Percentiles rank a stretch among this genome's conserved stretches.
Conservation (phyloP, 176 grass and related monocot species). For the Olyra latifolia region DNA sequence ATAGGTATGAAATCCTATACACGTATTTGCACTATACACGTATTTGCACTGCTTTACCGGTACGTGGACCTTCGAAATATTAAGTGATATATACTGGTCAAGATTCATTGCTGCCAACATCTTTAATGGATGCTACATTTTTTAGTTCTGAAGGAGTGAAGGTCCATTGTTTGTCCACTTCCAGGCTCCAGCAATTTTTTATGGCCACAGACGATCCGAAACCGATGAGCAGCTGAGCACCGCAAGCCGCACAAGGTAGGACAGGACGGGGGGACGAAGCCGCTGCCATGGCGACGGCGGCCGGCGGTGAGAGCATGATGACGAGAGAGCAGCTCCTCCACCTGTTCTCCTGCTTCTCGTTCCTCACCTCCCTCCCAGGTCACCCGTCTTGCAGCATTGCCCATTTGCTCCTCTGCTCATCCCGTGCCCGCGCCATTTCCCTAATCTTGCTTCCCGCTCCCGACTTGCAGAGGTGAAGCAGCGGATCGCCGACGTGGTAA, state of each 20-base stretch:
- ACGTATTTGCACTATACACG: too few species aligned
- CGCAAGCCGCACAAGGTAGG: not conserved
- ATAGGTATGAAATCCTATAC: too few species aligned
- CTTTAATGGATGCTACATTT: too few species aligned
- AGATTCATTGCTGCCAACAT: too few species aligned
- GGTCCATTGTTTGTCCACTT: too few species aligned
- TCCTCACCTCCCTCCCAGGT: constrained; percentile 67
- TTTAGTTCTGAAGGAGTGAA: too few species aligned
- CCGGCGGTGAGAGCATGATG: constrained; percentile 47
- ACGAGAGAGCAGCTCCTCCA: constrained; percentile 64
- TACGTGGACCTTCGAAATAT: too few species aligned
- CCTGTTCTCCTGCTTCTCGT: constrained; percentile 74
- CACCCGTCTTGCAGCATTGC: not conserved
- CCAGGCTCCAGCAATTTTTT: too few species aligned
- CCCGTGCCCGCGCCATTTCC: not conserved
- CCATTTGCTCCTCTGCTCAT: not conserved
- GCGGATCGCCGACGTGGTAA: constrained; percentile 65
- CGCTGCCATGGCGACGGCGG: constrained; percentile 20
- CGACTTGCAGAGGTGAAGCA: constrained; percentile 59
- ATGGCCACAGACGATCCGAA: too few species aligned
- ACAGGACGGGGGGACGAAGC: not conserved
- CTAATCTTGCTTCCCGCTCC: not conserved
- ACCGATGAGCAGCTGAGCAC: too few species aligned
- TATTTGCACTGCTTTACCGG: too few species aligned
- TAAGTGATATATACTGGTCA: too few species aligned